Evolutionary conservation across 2,329 filamentous ascomycete species (phyloP).

Genomic region (Alternaria hordeiaustralica): DNA sequence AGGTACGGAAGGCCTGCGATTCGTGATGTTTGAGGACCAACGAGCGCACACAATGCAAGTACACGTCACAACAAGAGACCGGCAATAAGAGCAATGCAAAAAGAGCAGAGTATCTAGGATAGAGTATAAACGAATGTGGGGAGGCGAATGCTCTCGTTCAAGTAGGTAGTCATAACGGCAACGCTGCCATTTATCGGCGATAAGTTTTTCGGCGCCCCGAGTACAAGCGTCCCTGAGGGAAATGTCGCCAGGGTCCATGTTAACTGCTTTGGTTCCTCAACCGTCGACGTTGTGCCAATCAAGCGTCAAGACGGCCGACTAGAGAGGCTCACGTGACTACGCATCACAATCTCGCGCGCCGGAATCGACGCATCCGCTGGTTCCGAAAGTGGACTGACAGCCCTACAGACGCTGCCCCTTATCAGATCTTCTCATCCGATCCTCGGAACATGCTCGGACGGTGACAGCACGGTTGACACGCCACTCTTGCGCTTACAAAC

Average conservation of each 20-base stretch:
- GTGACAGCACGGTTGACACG: conserved; percentile 10
- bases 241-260: background rate
- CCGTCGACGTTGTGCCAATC: conserved; percentile 12
- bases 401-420: conserved; percentile 3
- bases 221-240: background rate
- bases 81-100: background rate
- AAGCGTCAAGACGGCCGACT: background rate
- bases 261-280: background rate
- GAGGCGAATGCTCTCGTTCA: conserved; percentile 11
- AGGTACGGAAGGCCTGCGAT: conserved; percentile 29
- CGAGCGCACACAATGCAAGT: conserved; percentile 2
- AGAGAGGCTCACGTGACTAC: conserved; percentile 3
- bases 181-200: conserved; percentile 13
- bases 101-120: background rate
- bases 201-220: conserved; percentile 19
- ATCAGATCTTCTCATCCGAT: conserved; percentile 22
- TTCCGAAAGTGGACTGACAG: conserved; percentile 22
- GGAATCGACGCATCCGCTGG: conserved; percentile 12
- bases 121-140: conserved; percentile 7
- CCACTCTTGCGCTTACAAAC: conserved; percentile 8
- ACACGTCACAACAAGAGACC: background rate
- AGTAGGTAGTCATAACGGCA: conserved; percentile 9
- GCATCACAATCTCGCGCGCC: conserved; percentile 7
- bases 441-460: conserved; percentile 18
- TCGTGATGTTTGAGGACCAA: conserved; percentile 16